Evolutionary conservation across 2,329 filamentous ascomycete species (phyloP), one percentile per base, ranked within the genome.

Genomic region (Hypoxylon sp.): DNA sequence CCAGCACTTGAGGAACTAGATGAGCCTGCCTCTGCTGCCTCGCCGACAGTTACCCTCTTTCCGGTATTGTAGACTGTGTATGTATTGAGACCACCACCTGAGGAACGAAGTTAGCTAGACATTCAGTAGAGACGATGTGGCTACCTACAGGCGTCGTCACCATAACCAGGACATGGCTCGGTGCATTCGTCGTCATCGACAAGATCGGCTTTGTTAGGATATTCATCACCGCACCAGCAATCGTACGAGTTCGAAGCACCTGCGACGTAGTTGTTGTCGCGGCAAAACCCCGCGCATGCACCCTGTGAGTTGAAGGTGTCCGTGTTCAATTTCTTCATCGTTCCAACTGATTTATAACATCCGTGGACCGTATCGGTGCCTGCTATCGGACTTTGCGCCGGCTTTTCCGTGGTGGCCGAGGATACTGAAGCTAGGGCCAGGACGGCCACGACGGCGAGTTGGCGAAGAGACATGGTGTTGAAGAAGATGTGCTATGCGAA

Each of bases 161-260:
- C 80, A 72, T 82, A 94, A 7, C 88, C 91, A 23, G 86, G 82
- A 76, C 94, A 97, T 0, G 82, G 75, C 27, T 83, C 84, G 74
- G 87, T 82, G 80, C 94, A 97, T 14, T 88, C 79, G 6, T 76
- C 76, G 74, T 90, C 85, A 46, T 84, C 80, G 5, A 87, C 84
- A 64, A 89, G 75, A 41, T 81, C 81, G 14, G 80, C 80, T 39
- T 81, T 73, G 14, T 88, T 82, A 0, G 94, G 94, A 50, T 94
- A 84, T 63, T 83, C 78, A 68, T 88, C 80, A 63, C 93, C 94
- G 74, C 94, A 97, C 74, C 83, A 92, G 80, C 94, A 97, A 68
- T 87, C 79, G 16, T 83, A 81, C 16, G 84, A 83, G 6, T 84
- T 86, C 46, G 92, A 80, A 30, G 84, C 92, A 73, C 90, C 87